Evolutionary conservation across 805 yeast species (phyloP).

Genomic region (Diddensiella santjacobensis): DNA sequence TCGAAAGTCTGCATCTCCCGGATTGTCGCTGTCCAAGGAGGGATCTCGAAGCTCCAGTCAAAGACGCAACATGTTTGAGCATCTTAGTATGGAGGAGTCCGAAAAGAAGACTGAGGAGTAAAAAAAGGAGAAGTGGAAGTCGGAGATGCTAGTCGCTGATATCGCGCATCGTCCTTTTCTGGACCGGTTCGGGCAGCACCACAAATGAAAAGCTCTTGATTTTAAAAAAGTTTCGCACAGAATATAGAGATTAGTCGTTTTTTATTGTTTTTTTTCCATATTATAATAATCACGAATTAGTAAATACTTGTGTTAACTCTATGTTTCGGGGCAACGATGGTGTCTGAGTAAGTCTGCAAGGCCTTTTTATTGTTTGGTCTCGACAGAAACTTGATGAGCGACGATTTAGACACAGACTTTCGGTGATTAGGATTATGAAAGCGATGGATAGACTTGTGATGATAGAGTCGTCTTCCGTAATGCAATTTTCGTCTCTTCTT

Average conservation of each 20-base stretch:
- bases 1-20: constrained; percentile 22
- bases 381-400: neutral
- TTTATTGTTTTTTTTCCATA: neutral
- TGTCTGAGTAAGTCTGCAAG: neutral
- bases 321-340: too few species aligned
- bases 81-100: constrained; percentile 24
- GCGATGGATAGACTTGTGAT: neutral
- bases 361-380: neutral
- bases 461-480: neutral
- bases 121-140: neutral
- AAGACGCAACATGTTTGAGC: constrained; percentile 26
- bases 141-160: neutral
- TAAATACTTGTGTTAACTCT: too few species aligned
- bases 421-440: neutral
- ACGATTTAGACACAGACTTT: neutral
- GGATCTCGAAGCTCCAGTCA: constrained; percentile 6
- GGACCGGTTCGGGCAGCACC: too few species aligned
- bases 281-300: neutral
- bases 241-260: neutral
- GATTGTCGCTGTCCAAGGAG: constrained; percentile 23
- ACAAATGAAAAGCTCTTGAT: neutral
- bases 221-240: neutral
- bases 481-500: neutral
- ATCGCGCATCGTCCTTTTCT: too few species aligned
- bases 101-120: constrained; percentile 10